Evolutionary conservation across 768 basidiomycete genomes (phyloP).

Genomic region (Russula ochroleuca): DNA sequence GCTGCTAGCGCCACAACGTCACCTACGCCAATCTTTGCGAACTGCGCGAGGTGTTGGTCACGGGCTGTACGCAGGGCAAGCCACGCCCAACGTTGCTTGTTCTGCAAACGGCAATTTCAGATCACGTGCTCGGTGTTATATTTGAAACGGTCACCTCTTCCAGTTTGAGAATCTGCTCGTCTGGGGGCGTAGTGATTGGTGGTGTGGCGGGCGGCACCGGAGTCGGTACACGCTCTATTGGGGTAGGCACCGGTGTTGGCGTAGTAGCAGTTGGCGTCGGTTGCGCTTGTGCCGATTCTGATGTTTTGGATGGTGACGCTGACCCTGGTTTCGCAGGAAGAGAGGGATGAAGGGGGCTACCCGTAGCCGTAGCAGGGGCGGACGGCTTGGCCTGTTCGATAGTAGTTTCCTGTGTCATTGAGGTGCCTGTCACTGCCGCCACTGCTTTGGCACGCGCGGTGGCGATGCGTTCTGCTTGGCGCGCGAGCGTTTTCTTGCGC

Average conservation of each 20-base stretch:
- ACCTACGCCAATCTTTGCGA: constrained; percentile 77
- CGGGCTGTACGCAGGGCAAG: constrained; percentile 73
- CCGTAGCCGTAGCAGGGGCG: constrained; percentile 21
- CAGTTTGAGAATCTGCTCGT: constrained; percentile 51
- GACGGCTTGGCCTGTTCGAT: constrained; percentile 4
- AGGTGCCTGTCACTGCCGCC: constrained; percentile 29
- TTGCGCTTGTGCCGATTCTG: constrained; percentile 36
- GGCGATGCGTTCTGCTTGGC: constrained; percentile 38
- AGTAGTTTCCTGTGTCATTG: constrained; percentile 29
- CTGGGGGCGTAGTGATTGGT: constrained; percentile 30
- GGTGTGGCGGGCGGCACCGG: constrained; percentile 26
- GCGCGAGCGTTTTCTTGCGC: constrained; percentile 41
- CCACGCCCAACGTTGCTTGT: constrained; percentile 77
- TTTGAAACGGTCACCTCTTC: constrained; percentile 51
- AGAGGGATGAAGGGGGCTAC: constrained; percentile 27
- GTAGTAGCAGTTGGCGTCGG: constrained; percentile 21
- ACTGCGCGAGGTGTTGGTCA: constrained; percentile 67
- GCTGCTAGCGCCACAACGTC: constrained; percentile 47
- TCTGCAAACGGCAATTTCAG: constrained; percentile 40
- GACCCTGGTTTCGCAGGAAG: constrained; percentile 62
- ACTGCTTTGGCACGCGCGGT: constrained; percentile 43
- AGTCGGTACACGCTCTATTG: constrained; percentile 2
- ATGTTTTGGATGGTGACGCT: constrained; percentile 32
- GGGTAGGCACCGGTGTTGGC: constrained; percentile 4
- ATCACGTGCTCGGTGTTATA: not conserved